phyloP scores from a whole-genome alignment of 306 rosid genomes.

The Begonia peltatifolia region DNA sequence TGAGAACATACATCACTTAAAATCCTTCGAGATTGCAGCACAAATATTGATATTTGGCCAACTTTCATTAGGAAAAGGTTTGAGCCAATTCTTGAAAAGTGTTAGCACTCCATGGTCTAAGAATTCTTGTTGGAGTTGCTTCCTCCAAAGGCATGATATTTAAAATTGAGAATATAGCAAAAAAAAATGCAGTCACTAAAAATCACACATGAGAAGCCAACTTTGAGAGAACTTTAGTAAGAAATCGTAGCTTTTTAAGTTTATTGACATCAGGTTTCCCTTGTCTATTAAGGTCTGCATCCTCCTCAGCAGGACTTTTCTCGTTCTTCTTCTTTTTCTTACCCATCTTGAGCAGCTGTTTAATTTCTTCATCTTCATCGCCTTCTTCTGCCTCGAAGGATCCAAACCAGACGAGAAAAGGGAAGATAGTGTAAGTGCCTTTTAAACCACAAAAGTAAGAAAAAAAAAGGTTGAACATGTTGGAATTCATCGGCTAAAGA shows the following conservation, averaged over 20 bases:
- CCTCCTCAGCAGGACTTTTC: conserved; percentile 91
- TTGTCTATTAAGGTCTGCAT: conserved; percentile 72
- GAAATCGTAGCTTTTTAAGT: conserved; percentile 74
- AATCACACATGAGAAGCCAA: conserved; percentile 16
- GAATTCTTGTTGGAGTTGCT: conserved; percentile 84
- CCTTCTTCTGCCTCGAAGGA: conserved; percentile 79
- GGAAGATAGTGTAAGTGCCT: too few relatives aligned
- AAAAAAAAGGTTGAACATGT: too few relatives aligned
- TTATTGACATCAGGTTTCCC: conserved; percentile 83
- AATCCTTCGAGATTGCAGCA: conserved; percentile 65
- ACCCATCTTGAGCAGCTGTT: conserved; percentile 61
- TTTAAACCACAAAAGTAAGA: background rate
- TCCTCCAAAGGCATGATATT: conserved; percentile 28
- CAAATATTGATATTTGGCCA: conserved; percentile 79
- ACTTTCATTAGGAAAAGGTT: conserved; percentile 95
- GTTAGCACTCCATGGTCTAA: conserved; percentile 84
- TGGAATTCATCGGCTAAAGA: background rate
- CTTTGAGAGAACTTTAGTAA: conserved; percentile 88
- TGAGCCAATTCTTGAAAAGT: conserved; percentile 81
- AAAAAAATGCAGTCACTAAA: conserved; percentile 2
- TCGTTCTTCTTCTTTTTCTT: conserved; percentile 77
- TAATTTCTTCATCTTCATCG: conserved; percentile 71
- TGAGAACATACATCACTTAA: conserved; percentile 58
- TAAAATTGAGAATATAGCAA: background rate
- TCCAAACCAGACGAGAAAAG: conserved; percentile 4